Conservation (phyloP, 2,329 filamentous ascomycete species). For the Fusarium torreyae region DNA sequence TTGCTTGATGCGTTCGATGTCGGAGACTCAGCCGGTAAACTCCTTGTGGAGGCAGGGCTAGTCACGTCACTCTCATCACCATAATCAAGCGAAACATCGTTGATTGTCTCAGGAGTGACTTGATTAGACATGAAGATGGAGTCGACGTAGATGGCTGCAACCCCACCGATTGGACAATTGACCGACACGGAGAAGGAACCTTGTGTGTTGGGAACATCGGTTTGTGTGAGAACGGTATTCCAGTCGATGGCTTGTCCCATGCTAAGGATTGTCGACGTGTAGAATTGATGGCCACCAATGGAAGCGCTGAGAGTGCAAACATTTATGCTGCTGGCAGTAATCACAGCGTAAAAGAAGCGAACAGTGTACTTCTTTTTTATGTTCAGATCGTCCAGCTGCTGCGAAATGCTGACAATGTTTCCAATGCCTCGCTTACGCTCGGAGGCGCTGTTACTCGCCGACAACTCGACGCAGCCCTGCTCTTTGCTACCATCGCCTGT, state of each 20-base stretch:
- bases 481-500: slow-evolving; percentile 26
- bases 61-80: background rate
- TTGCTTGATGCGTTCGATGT: rapidly evolving
- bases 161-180: slow-evolving; percentile 10
- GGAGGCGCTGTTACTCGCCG: background rate
- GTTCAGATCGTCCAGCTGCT: slow-evolving; percentile 18
- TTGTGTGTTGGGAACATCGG: rapidly evolving
- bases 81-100: slow-evolving; percentile 26
- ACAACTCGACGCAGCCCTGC: slow-evolving; percentile 15
- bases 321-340: slow-evolving; percentile 11
- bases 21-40: rapidly evolving
- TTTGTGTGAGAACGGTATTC: slow-evolving; percentile 16
- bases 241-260: slow-evolving; percentile 2
- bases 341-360: slow-evolving; percentile 35
- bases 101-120: slow-evolving; percentile 37
- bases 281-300: slow-evolving; percentile 20
- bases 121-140: slow-evolving; percentile 44
- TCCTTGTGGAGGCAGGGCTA: background rate
- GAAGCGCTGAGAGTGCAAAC: slow-evolving; percentile 26
- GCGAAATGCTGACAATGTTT: slow-evolving; percentile 5
- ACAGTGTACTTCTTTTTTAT: slow-evolving; percentile 27
- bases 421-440: slow-evolving; percentile 24
- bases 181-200: slow-evolving; percentile 13
- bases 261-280: slow-evolving; percentile 2
- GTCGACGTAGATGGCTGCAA: slow-evolving; percentile 27